A percentile compares a stretch with the other conserved stretches of the same genome.
Evolutionary conservation across 768 basidiomycete genomes (phyloP).

Genomic region (Hericium rajendrae): DNA sequence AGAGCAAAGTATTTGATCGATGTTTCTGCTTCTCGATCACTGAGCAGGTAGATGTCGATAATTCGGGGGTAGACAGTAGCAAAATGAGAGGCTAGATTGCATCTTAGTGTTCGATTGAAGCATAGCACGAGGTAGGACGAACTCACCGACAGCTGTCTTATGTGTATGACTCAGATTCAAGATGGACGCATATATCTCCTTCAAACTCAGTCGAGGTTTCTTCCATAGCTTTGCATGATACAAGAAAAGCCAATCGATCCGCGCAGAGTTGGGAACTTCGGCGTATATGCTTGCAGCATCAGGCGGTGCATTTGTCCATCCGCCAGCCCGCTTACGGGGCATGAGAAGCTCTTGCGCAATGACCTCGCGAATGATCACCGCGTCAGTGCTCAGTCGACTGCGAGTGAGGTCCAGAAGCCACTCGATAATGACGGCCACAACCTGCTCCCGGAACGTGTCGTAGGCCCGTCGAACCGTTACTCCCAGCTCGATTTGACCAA

Average conservation of each 20-base stretch:
- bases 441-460: slow-evolving; percentile 84
- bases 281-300: slow-evolving; percentile 24
- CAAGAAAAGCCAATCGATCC: slow-evolving; percentile 68
- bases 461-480: slow-evolving; percentile 82
- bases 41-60: slow-evolving; percentile 84
- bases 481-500: slow-evolving; percentile 84
- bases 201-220: slow-evolving; percentile 66
- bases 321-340: slow-evolving; percentile 44
- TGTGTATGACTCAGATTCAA: slow-evolving; percentile 63
- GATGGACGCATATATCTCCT: slow-evolving; percentile 73
- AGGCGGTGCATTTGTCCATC: slow-evolving; percentile 31
- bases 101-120: slow-evolving; percentile 3
- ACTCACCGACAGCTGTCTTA: slow-evolving; percentile 71
- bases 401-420: slow-evolving; percentile 78
- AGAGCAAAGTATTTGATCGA: slow-evolving; percentile 91
- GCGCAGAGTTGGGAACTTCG: slow-evolving; percentile 38
- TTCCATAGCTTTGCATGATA: slow-evolving; percentile 86
- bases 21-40: slow-evolving; percentile 91
- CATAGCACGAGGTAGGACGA: background rate
- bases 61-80: slow-evolving; percentile 78
- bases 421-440: slow-evolving; percentile 75
- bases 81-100: slow-evolving; percentile 61
- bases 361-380: slow-evolving; percentile 59
- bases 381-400: slow-evolving; percentile 58
- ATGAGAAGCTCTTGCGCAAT: slow-evolving; percentile 61